Percentiles rank a stretch among this genome's conserved stretches.
These are phyloP conservation scores for Neoarthrinium moseri DNA, from an alignment of 2,329 filamentous ascomycete genomes.

Conservation along the genomic window DNA sequence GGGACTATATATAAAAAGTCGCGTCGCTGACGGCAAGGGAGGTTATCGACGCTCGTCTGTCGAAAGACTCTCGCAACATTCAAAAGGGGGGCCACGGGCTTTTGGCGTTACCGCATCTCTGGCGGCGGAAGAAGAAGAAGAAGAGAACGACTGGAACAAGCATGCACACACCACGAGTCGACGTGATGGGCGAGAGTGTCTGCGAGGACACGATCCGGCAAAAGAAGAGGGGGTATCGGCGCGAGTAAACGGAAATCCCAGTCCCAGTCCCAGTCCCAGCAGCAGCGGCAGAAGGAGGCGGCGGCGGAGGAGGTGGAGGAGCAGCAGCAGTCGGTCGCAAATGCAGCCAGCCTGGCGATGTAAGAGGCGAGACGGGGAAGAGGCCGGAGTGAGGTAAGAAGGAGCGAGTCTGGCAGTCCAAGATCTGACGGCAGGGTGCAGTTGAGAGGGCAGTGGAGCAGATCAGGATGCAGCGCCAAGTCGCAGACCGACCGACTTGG, in stretches of 20 bases:
- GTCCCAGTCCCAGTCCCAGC: no score
- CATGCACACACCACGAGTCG: slow-evolving; percentile 24
- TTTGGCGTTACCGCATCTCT: slow-evolving; percentile 4
- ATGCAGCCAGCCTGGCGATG: neutral
- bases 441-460: no score
- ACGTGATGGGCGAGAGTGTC: slow-evolving; percentile 27
- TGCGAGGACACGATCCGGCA: slow-evolving; percentile 15
- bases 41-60: no score
- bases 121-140: slow-evolving; percentile 16
- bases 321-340: neutral
- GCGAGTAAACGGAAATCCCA: no score
- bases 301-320: neutral
- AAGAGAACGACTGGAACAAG: slow-evolving; percentile 23
- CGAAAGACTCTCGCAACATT: no score
- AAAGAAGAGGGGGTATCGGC: slow-evolving; percentile 2
- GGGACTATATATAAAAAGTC: no score
- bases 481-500: no score
- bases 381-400: neutral
- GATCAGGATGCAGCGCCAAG: no score
- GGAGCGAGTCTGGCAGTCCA: neutral
- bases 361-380: slow-evolving; percentile 11
- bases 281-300: no score
- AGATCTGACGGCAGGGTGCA: no score
- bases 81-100: no score
- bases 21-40: no score